Evolutionary conservation across 495 filamentous ascomycete species (phyloP).

Genomic region (Alectoria sarmentosa): DNA sequence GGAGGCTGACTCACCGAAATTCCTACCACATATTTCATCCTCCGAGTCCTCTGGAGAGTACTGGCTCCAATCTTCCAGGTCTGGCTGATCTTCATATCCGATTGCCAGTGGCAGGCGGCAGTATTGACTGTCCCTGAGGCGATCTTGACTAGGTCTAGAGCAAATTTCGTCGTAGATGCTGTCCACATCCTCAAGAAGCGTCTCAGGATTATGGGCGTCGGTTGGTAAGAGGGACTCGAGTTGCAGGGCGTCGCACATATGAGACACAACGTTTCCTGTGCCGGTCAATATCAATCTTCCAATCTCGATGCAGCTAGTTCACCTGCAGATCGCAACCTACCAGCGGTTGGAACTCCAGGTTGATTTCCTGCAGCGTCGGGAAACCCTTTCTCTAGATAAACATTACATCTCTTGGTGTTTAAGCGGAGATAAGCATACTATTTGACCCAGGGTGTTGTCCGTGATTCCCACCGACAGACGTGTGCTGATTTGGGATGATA

Average conservation of each 20-base stretch:
- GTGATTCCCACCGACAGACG: not conserved
- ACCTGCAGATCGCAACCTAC: not conserved
- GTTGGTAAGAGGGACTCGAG: too few species aligned
- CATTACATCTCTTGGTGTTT: not conserved
- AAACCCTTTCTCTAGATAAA: not conserved
- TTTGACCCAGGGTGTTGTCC: not conserved
- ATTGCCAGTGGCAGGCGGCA: not conserved
- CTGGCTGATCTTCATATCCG: not conserved
- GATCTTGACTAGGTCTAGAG: not conserved
- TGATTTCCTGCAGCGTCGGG: not conserved
- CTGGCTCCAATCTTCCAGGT: not conserved
- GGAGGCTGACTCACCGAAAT: not conserved
- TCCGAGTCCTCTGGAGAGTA: too few species aligned
- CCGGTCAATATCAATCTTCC: not conserved
- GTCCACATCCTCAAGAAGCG: not conserved
- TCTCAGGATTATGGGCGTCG: too few species aligned
- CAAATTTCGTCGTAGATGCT: not conserved
- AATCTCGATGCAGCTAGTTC: not conserved
- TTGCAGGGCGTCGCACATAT: too few species aligned
- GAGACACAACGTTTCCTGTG: not conserved
- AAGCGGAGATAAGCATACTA: not conserved
- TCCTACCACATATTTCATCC: too few species aligned
- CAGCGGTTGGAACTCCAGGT: not conserved
- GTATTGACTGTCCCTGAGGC: not conserved
- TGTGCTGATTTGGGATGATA: not conserved